Conservation (phyloP, 2,329 filamentous ascomycete species). For the Cryphonectria nitschkei region DNA sequence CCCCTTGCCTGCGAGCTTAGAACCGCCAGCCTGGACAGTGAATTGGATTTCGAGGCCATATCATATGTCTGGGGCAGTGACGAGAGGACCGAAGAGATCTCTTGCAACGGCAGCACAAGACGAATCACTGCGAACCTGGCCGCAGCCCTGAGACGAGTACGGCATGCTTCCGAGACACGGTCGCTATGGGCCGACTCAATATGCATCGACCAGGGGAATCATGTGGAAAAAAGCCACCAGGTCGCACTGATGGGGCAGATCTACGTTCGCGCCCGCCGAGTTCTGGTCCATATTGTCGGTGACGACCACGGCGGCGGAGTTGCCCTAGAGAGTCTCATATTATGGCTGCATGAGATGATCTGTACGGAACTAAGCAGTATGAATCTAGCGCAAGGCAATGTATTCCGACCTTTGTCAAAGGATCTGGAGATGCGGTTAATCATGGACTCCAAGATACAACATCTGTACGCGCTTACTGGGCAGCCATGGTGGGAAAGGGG, state of each 20-base stretch:
- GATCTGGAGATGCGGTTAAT: background rate
- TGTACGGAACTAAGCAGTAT: background rate
- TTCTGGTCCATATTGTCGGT: background rate
- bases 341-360: background rate
- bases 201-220: background rate
- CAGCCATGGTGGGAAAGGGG: background rate
- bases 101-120: background rate
- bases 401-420: background rate
- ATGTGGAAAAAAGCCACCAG: background rate
- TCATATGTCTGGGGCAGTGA: background rate
- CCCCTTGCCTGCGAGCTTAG: background rate
- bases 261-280: background rate
- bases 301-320: background rate
- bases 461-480: background rate
- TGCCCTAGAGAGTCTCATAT: background rate
- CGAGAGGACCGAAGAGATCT: background rate
- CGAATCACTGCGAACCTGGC: background rate
- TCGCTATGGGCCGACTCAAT: background rate
- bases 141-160: background rate
- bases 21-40: background rate
- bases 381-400: background rate
- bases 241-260: background rate
- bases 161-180: background rate
- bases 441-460: background rate
- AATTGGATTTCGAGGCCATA: background rate